phyloP scores from a whole-genome alignment of 768 basidiomycete species.

The Lactarius sanguifluus region DNA sequence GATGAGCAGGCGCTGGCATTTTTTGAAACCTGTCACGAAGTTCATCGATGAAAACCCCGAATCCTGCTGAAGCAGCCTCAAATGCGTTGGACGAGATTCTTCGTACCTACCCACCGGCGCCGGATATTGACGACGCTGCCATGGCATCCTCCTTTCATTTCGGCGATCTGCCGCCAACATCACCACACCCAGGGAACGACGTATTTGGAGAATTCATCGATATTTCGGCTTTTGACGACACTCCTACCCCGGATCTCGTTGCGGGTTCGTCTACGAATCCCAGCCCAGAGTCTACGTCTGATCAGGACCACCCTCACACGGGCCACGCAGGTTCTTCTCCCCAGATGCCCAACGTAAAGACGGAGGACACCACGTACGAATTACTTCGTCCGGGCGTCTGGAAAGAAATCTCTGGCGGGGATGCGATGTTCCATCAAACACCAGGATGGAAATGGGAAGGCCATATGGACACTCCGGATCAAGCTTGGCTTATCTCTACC shows the following conservation, averaged over 20 bases:
- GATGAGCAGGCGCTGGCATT: slow-evolving; percentile 65
- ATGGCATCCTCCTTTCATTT: slow-evolving; percentile 29
- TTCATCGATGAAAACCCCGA: slow-evolving; percentile 52
- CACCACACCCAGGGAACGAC: slow-evolving; percentile 39
- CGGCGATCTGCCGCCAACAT: slow-evolving; percentile 35
- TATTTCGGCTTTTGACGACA: slow-evolving; percentile 58
- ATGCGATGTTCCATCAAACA: slow-evolving; percentile 61
- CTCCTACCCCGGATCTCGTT: slow-evolving; percentile 73
- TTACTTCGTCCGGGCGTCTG: slow-evolving; percentile 57
- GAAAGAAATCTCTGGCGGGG: slow-evolving; percentile 75
- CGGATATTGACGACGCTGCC: slow-evolving; percentile 44
- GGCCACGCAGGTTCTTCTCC: slow-evolving; percentile 43
- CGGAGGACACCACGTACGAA: slow-evolving; percentile 42
- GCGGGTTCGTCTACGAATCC: slow-evolving; percentile 71
- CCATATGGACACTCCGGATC: slow-evolving; percentile 61
- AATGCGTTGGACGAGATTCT: slow-evolving; percentile 63
- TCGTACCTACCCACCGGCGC: slow-evolving; percentile 47
- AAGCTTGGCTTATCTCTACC: slow-evolving; percentile 71
- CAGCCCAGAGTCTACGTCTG: slow-evolving; percentile 73
- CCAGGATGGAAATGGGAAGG: slow-evolving; percentile 74
- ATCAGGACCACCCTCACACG: slow-evolving; percentile 47
- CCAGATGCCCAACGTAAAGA: slow-evolving; percentile 48
- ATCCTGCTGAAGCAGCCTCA: slow-evolving; percentile 45
- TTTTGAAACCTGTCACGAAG: slow-evolving; percentile 63
- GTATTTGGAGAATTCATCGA: slow-evolving; percentile 67